These are phyloP conservation scores for Boletus rubroflammeus DNA, from an alignment of 768 basidiomycete genomes.

Conservation along the genomic window DNA sequence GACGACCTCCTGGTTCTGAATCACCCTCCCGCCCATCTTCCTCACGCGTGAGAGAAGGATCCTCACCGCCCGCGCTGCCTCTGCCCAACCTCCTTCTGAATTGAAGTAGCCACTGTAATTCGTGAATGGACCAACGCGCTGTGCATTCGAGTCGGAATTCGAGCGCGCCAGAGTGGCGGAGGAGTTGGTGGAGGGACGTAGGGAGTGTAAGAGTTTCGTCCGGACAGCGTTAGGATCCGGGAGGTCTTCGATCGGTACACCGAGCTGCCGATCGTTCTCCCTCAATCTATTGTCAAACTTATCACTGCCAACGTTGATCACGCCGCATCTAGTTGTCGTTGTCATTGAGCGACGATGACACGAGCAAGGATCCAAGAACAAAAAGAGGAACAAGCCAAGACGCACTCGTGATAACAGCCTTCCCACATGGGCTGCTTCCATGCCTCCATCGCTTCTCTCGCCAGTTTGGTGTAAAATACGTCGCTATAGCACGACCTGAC, in stretches of 20 bases:
- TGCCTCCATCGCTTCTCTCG: constrained; percentile 67
- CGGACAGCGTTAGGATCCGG: constrained; percentile 12
- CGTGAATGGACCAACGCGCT: constrained; percentile 16
- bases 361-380: neutral
- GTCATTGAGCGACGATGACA: neutral
- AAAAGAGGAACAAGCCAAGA: constrained; percentile 4
- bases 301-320: constrained; percentile 22
- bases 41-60: constrained; percentile 53
- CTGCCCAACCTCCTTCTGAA: constrained; percentile 79
- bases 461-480: constrained; percentile 63
- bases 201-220: constrained; percentile 16
- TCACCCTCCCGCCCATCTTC: constrained; percentile 56
- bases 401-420: constrained; percentile 82
- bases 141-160: neutral
- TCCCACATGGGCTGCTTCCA: constrained; percentile 76
- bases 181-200: neutral
- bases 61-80: constrained; percentile 64
- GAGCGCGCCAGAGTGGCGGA: neutral
- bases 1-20: constrained; percentile 55
- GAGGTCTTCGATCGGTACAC: constrained; percentile 43
- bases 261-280: constrained; percentile 58
- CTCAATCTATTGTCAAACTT: constrained; percentile 53
- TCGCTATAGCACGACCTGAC: constrained; percentile 74
- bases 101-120: constrained; percentile 61
- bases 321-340: constrained; percentile 19